phyloP scores from a whole-genome alignment of 2,329 filamentous ascomycete species.

The Biscogniauxia sp. region DNA sequence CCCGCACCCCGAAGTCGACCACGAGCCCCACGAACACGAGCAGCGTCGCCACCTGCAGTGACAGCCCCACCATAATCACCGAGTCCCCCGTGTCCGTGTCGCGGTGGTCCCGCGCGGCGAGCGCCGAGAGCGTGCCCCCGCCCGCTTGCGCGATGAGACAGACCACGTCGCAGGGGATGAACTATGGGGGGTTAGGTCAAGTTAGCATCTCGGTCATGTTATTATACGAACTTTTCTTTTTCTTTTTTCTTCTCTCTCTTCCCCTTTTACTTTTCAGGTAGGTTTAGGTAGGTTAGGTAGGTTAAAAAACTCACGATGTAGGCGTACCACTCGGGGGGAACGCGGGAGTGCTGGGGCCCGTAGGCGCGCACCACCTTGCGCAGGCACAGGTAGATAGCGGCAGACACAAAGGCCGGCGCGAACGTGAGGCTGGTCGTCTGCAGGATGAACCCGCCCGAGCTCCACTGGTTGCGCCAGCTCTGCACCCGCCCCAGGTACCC shows the following conservation, averaged over 20 bases:
- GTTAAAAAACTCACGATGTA: conserved; percentile 47
- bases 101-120: conserved; percentile 37
- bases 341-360: conserved; percentile 47
- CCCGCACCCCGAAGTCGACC: conserved; percentile 48
- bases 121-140: conserved; percentile 55
- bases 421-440: conserved; percentile 63
- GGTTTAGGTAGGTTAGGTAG: too few species aligned
- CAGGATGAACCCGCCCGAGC: conserved; percentile 47
- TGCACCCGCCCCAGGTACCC: conserved; percentile 59
- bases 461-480: conserved; percentile 53
- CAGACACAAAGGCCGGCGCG: conserved; percentile 63
- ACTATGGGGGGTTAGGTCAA: conserved; percentile 38
- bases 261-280: background rate
- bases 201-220: background rate
- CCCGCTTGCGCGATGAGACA: conserved; percentile 59
- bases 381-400: conserved; percentile 62
- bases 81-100: conserved; percentile 47
- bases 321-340: conserved; percentile 47
- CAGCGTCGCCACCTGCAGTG: conserved; percentile 59
- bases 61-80: conserved; percentile 64
- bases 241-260: background rate
- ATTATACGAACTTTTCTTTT: too few species aligned
- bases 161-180: conserved; percentile 62
- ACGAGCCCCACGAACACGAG: conserved; percentile 51
- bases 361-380: conserved; percentile 47